These are phyloP conservation scores for Pleurotus ostreatus DNA, from an alignment of 768 basidiomycete genomes.

Conservation along the genomic window DNA sequence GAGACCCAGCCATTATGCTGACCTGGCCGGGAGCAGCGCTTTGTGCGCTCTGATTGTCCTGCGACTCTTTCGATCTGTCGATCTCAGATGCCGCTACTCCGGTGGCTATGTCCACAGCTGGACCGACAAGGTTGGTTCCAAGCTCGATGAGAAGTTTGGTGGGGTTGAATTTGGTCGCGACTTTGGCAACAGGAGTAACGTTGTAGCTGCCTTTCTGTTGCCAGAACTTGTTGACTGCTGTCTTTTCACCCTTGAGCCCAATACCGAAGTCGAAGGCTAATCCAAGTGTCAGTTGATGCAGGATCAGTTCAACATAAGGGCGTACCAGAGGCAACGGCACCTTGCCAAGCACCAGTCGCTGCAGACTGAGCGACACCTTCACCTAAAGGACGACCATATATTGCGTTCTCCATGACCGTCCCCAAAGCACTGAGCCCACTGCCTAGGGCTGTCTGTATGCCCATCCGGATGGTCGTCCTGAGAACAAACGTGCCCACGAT, in stretches of 20 bases:
- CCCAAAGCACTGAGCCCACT: not conserved
- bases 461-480: conserved; percentile 1
- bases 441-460: not conserved
- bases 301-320: not conserved
- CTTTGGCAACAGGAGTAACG: not conserved
- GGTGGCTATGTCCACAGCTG: too few species aligned
- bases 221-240: conserved; percentile 4
- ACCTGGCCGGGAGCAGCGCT: not conserved
- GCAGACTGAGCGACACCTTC: not conserved
- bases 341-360: conserved; percentile 1
- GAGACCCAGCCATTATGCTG: not conserved
- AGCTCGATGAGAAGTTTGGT: not conserved
- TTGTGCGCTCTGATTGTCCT: not conserved
- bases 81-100: too few species aligned
- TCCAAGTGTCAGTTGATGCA: too few species aligned
- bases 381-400: not conserved
- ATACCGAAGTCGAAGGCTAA: not conserved
- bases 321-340: not conserved
- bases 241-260: not conserved
- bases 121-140: not conserved
- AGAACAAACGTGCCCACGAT: not conserved
- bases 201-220: not conserved
- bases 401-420: not conserved
- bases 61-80: not conserved
- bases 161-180: too few species aligned